A percentile compares a stretch with the other conserved stretches of the same genome.
Evolutionary conservation across 164 flowering plant genomes (phyloP).

Genomic region (Tetrastigma voinierianum): DNA sequence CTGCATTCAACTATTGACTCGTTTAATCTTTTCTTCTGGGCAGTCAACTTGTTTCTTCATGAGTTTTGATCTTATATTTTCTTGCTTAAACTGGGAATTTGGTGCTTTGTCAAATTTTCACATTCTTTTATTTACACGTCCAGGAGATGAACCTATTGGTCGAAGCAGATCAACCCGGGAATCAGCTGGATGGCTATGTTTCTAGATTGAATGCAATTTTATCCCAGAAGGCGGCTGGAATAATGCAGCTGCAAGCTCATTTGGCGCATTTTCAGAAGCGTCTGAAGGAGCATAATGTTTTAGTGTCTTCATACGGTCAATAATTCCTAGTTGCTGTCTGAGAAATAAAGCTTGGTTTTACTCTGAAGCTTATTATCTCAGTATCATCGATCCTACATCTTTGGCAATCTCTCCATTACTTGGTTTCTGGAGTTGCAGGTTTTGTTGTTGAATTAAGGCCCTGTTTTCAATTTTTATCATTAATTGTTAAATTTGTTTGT

Average conservation of each 20-base stretch:
- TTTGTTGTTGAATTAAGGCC: neutral
- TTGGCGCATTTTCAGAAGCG: constrained; percentile 65
- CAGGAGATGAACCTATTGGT: constrained; percentile 80
- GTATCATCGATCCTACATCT: neutral
- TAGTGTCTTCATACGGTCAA: constrained; percentile 46
- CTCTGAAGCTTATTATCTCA: neutral
- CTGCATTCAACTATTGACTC: neutral
- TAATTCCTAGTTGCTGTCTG: constrained; percentile 15
- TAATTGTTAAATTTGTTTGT: no score
- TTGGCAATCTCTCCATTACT: neutral
- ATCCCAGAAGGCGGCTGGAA: constrained; percentile 72
- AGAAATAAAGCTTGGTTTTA: neutral
- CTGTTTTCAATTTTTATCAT: neutral
- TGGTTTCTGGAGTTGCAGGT: neutral
- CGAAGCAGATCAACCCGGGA: constrained; percentile 79
- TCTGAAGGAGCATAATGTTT: constrained; percentile 61
- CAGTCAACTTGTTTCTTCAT: no score
- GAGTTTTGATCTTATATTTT: neutral
- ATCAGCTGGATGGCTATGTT: constrained; percentile 67
- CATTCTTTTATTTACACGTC: constrained; percentile 7
- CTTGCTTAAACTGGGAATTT: neutral
- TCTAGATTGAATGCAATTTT: constrained; percentile 60
- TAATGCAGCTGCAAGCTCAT: constrained; percentile 57
- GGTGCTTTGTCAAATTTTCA: neutral
- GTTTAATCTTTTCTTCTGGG: no score